Evolutionary conservation across 2,329 filamentous ascomycete species (phyloP), one percentile per base, ranked within the genome.

Genomic region (Xylaria multiplex): DNA sequence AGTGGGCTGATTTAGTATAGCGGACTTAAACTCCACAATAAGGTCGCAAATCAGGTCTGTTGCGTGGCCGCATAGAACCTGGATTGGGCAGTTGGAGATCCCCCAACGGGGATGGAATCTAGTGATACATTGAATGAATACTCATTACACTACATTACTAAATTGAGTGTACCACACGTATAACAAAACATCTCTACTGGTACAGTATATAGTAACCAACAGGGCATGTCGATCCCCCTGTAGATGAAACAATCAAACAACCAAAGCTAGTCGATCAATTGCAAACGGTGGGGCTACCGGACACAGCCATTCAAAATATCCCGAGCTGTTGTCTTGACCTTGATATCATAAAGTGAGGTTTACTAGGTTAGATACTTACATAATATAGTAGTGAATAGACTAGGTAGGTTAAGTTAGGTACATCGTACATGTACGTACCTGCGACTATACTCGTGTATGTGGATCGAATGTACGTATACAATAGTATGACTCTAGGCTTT

Each of bases 31-130:
- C 52, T 13, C 52, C 52, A 54, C 52, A 42, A 27, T 16, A 54
- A 13, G 6, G 35, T 27, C 19, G 9, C 50, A 42, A 54, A 42
- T 27, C 35, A 54, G 40, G 14, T 42, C 52, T 54, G 35, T 16
- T 16, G 6, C 13, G 19, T 52, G 27, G 16, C 16, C n/a, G 35
- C 30, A 7, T 30, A 19, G n/a, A 13, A 48, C 45, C 45, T 48
- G 45, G 52, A 54, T 54, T 42, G 52, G 52, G 52, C 16, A 42
- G n/a, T 24, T 54, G 52, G 22, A 27, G 8, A 54, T 16, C 16
- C 32, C 22, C n/a, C 24, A 24, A 22, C 24, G 32, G 19, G 1
- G 19, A 40, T 24, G 35, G 50, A n/a, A 24, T 54, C 32, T 11
- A 54, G n/a, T 53, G 16, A 50, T 30, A 14, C 24, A 27, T 5